Evolutionary conservation across 164 flowering plant species (phyloP).

Genomic region (Stephania yunnanensis): DNA sequence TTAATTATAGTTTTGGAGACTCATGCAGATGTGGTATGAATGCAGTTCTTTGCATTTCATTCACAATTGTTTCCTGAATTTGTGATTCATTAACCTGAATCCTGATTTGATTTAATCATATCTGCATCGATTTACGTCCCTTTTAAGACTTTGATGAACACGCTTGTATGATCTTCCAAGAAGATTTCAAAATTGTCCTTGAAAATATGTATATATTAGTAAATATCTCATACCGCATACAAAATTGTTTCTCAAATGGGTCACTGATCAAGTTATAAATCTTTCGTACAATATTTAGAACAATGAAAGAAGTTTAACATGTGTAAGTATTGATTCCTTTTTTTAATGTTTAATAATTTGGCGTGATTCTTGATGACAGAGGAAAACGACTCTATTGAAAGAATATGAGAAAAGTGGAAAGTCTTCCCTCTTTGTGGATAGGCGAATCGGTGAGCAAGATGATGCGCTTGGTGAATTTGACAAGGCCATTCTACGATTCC

Average conservation of each 20-base stretch:
- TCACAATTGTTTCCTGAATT: no score
- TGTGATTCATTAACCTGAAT: no score
- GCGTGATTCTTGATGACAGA: constrained; percentile 31
- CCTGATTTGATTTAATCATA: no score
- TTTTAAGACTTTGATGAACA: no score
- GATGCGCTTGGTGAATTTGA: constrained; percentile 73
- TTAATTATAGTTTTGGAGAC: no score
- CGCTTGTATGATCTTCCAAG: no score
- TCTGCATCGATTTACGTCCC: no score
- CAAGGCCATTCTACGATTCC: constrained; percentile 82
- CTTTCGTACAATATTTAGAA: background rate
- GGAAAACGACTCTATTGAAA: constrained; percentile 74
- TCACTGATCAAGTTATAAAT: background rate
- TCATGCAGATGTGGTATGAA: no score
- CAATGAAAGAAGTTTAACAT: no score
- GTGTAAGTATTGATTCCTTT: no score
- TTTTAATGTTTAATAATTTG: background rate
- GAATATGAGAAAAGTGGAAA: constrained; percentile 83
- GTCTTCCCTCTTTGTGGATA: constrained; percentile 75
- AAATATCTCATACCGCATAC: background rate
- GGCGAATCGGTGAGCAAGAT: constrained; percentile 83
- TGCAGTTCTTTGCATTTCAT: no score
- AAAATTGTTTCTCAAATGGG: background rate
- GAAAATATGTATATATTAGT: background rate
- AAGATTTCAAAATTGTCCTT: no score